phyloP scores from a whole-genome alignment of 352 stramenopile species.

The Phytophthora kernoviae region DNA sequence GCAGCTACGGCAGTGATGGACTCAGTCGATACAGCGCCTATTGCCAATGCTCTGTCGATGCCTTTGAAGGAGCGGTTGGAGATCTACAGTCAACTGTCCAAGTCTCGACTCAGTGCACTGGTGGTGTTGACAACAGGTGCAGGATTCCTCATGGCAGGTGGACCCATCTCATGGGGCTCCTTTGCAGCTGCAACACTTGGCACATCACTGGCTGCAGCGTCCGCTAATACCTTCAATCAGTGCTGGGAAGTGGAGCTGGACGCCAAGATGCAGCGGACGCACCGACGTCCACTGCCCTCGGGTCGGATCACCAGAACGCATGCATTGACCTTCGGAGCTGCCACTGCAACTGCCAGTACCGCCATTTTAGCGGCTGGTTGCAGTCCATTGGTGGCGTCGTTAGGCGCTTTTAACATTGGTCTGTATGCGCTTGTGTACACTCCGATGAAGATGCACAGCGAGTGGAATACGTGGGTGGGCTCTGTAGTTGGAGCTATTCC shows the following conservation, averaged over 20 bases:
- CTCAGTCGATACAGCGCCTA: constrained; percentile 17
- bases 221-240: constrained; percentile 98
- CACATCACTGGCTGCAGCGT: constrained; percentile 94
- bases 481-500: constrained; percentile 98
- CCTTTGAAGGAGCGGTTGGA: constrained; percentile 65
- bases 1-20: constrained; percentile 31
- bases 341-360: constrained; percentile 89
- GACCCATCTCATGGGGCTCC: constrained; percentile 89
- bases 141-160: constrained; percentile 96
- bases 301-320: constrained; percentile 80
- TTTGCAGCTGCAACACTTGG: constrained; percentile 92
- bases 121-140: constrained; percentile 96
- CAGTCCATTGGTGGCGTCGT: constrained; percentile 94
- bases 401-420: constrained; percentile 98
- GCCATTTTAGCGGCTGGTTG: constrained; percentile 91
- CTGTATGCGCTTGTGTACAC: constrained; percentile 99
- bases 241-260: constrained; percentile 96
- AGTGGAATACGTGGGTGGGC: constrained; percentile 99
- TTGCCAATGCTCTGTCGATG: constrained; percentile 24
- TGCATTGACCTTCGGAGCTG: constrained; percentile 83
- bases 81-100: constrained; percentile 93
- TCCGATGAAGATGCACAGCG: constrained; percentile 96
- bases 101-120: constrained; percentile 93
- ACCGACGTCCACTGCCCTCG: constrained; percentile 92
- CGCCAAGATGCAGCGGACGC: constrained; percentile 97